phyloP scores from a whole-genome alignment of 2,329 filamentous ascomycete genomes.

The Allantophomopsis cytisporea region DNA sequence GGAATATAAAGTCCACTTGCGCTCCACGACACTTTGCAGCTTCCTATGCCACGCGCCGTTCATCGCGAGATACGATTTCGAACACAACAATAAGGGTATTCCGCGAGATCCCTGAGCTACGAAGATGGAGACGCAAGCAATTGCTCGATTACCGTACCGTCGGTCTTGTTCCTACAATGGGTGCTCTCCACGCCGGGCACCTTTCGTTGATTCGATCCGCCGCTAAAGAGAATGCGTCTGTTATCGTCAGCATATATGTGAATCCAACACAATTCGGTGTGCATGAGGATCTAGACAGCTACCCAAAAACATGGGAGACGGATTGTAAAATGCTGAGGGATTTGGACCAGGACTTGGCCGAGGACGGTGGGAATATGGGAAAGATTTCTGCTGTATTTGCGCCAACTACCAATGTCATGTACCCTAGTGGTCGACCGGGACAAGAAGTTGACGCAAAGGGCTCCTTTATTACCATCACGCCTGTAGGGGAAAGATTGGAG shows the following conservation, averaged over 20 bases:
- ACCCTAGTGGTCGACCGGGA: slow-evolving; percentile 66
- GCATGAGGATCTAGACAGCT: slow-evolving; percentile 75
- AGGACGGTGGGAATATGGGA: slow-evolving; percentile 41
- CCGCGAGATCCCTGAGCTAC: slow-evolving; percentile 59
- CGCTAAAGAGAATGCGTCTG: slow-evolving; percentile 69
- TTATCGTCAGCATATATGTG: slow-evolving; percentile 87
- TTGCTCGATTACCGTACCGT: slow-evolving; percentile 56
- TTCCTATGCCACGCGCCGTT: background rate
- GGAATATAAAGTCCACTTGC: too few species aligned
- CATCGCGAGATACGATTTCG: slow-evolving; percentile 24
- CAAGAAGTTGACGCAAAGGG: slow-evolving; percentile 65
- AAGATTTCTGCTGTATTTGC: slow-evolving; percentile 76
- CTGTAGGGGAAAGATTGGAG: slow-evolving; percentile 69
- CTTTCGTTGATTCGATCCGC: slow-evolving; percentile 74
- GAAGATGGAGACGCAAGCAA: slow-evolving; percentile 54
- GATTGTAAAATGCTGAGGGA: slow-evolving; percentile 55
- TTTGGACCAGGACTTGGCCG: slow-evolving; percentile 62
- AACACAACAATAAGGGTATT: slow-evolving; percentile 55
- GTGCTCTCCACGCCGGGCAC: slow-evolving; percentile 87
- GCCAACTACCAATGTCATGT: slow-evolving; percentile 73
- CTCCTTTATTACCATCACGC: slow-evolving; percentile 84
- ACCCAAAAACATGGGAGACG: slow-evolving; percentile 77
- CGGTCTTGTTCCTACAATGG: slow-evolving; percentile 93
- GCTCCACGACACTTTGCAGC: background rate
- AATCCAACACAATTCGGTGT: slow-evolving; percentile 95